Conservation (phyloP, 2,329 filamentous ascomycete genomes). For the Pseudogymnoascus sp. region DNA sequence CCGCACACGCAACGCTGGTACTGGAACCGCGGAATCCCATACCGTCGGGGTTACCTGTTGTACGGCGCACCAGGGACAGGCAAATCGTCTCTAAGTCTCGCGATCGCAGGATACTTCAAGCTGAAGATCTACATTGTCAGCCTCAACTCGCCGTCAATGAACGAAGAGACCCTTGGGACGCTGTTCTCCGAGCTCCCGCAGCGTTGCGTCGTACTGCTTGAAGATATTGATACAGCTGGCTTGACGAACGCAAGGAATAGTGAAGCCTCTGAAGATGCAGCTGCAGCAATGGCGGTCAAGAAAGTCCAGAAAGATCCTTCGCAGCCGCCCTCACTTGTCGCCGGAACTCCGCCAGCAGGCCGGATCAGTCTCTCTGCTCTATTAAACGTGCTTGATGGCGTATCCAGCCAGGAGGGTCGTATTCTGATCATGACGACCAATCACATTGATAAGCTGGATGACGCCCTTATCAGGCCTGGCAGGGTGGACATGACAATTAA, state of each 20-base stretch:
- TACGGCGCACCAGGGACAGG: slow-evolving; percentile 75
- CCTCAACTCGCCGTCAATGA: slow-evolving; percentile 53
- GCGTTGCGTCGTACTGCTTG: slow-evolving; percentile 65
- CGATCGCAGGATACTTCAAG: slow-evolving; percentile 62
- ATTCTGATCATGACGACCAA: slow-evolving; percentile 69
- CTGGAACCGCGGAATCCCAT: slow-evolving; percentile 74
- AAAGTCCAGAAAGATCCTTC: slow-evolving; percentile 21
- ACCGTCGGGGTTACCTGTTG: slow-evolving; percentile 75
- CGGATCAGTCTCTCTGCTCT: slow-evolving; percentile 54
- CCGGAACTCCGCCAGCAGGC: not conserved
- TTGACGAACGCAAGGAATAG: slow-evolving; percentile 52
- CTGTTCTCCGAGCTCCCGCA: slow-evolving; percentile 62
- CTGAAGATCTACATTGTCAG: slow-evolving; percentile 67
- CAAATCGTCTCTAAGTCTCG: slow-evolving; percentile 66
- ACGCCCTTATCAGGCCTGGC: slow-evolving; percentile 54
- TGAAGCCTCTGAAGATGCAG: slow-evolving; percentile 15
- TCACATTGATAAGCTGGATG: slow-evolving; percentile 52
- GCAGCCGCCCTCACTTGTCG: slow-evolving; percentile 9
- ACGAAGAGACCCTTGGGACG: slow-evolving; percentile 55
- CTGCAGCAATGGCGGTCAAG: slow-evolving; percentile 12
- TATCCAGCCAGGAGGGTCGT: slow-evolving; percentile 58
- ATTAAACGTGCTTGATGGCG: slow-evolving; percentile 62
- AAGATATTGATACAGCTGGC: slow-evolving; percentile 70
- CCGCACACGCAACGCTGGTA: slow-evolving; percentile 69
- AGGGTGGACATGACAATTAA: slow-evolving; percentile 53